A percentile compares a stretch with the other conserved stretches of the same genome.
phyloP scores from a whole-genome alignment of 179 eudicot species.

The Actinidia chinensis region DNA sequence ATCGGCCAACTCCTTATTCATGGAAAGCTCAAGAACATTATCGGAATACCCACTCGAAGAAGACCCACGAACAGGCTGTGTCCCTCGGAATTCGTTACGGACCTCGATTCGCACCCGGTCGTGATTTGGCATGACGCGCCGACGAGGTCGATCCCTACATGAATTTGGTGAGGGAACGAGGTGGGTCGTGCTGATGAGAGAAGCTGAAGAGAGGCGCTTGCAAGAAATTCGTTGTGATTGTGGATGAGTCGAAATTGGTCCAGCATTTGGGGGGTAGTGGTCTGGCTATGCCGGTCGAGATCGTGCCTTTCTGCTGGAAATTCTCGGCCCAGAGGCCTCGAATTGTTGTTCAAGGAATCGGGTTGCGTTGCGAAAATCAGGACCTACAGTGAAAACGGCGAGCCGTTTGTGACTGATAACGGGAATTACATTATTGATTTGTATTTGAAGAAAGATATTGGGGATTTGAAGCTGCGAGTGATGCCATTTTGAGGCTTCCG shows the following conservation, averaged over 20 bases:
- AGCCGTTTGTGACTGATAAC: conserved; percentile 67
- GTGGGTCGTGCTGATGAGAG: conserved; percentile 59
- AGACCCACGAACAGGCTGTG: conserved; percentile 77
- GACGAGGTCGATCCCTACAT: conserved; percentile 62
- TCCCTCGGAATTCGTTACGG: conserved; percentile 64
- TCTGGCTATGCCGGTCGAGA: conserved; percentile 64
- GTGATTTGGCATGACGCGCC: conserved; percentile 65
- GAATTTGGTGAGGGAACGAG: conserved; percentile 65
- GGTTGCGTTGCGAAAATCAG: conserved; percentile 57
- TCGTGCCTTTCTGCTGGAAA: conserved; percentile 64
- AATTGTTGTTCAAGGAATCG: conserved; percentile 34
- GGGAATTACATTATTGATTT: conserved; percentile 71
- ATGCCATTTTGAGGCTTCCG: conserved; percentile 69
- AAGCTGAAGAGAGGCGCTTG: conserved; percentile 59
- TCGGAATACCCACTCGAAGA: conserved; percentile 88
- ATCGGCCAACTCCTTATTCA: conserved; percentile 63
- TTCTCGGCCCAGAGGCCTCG: conserved; percentile 37
- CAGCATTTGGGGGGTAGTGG: conserved; percentile 55
- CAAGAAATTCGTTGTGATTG: conserved; percentile 59
- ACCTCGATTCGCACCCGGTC: conserved; percentile 62
- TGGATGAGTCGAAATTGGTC: conserved; percentile 62
- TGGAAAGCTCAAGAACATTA: conserved; percentile 62
- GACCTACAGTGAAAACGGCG: conserved; percentile 25
- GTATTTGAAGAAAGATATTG: conserved; percentile 71
- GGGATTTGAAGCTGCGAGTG: conserved; percentile 75